phyloP scores from a whole-genome alignment of 1,284 basidiomycete species.

The Ustilago sp. region DNA sequence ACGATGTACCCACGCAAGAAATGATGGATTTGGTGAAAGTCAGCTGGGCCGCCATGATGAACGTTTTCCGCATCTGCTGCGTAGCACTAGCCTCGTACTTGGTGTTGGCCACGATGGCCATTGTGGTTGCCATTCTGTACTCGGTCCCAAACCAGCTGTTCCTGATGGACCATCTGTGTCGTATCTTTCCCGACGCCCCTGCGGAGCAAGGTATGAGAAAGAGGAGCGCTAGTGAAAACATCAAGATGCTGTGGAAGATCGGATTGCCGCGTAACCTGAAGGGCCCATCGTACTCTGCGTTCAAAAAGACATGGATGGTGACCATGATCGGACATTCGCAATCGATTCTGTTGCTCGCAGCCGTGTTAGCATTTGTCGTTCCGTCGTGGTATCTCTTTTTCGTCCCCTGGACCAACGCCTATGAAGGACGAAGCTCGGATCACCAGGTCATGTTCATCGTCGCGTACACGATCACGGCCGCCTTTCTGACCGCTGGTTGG shows the following conservation, averaged over 20 bases:
- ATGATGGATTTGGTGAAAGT: not conserved
- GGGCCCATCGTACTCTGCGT: conserved; percentile 13
- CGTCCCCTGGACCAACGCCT: conserved; percentile 6
- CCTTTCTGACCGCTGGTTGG: conserved; percentile 9
- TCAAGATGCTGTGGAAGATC: conserved; percentile 11
- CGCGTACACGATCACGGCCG: conserved; percentile 11
- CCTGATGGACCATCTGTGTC: conserved; percentile 19
- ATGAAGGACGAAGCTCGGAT: not conserved
- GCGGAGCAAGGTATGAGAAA: not conserved
- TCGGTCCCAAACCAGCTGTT: conserved; percentile 26
- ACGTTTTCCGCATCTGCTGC: conserved; percentile 22
- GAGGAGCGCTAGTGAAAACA: not conserved
- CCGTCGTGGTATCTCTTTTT: conserved; percentile 10
- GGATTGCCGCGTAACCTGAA: conserved; percentile 10
- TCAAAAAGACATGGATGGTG: conserved; percentile 35
- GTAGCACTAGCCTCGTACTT: conserved; percentile 13
- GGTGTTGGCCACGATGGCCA: not conserved
- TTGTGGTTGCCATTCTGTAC: conserved; percentile 5
- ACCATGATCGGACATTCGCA: conserved; percentile 17
- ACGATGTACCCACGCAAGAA: conserved; percentile 6
- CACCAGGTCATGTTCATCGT: conserved; percentile 22
- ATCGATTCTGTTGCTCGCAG: conserved; percentile 1
- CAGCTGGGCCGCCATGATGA: not conserved
- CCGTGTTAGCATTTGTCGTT: not conserved
- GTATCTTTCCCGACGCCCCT: conserved; percentile 16